A percentile compares a stretch with the other conserved stretches of the same genome.
Evolutionary conservation across 129 eudicot species (phyloP).

Genomic region (Saposhnikovia divaricata): DNA sequence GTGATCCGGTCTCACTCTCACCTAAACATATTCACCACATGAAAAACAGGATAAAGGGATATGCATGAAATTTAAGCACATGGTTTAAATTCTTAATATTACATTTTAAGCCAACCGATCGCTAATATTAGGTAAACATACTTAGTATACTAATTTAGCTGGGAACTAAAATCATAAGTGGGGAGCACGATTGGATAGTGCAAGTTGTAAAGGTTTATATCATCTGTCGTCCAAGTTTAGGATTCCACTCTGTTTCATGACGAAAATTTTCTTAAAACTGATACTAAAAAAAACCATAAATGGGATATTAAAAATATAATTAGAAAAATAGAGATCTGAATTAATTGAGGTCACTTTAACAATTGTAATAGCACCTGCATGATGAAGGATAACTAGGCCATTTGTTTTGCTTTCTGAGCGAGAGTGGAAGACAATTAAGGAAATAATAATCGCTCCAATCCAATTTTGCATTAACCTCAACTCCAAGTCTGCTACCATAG

Average conservation of each 20-base stretch:
- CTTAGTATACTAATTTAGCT: neutral
- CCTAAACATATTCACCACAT: neutral
- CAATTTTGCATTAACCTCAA: conserved; percentile 42
- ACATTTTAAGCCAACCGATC: neutral
- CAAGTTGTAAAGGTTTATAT: too few relatives aligned
- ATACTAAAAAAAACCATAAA: too few relatives aligned
- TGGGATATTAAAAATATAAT: too few relatives aligned
- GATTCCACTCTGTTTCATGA: too few relatives aligned
- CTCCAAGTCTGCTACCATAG: conserved; percentile 65
- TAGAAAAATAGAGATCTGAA: too few relatives aligned
- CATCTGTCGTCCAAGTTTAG: too few relatives aligned
- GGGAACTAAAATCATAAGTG: neutral
- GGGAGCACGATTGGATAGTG: too few relatives aligned
- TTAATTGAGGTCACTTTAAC: too few relatives aligned
- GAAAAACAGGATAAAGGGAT: neutral
- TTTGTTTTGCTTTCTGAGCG: conserved; percentile 37
- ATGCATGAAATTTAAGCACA: neutral
- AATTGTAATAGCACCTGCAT: too few relatives aligned
- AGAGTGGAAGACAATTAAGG: conserved; percentile 37
- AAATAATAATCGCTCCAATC: too few relatives aligned
- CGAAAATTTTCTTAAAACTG: too few relatives aligned
- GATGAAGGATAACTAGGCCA: conserved; percentile 51
- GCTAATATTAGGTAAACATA: conserved; percentile 1
- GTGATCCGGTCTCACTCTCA: neutral
- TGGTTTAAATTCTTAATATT: neutral